Conservation (phyloP, 495 filamentous ascomycete species). For the Cryomyces antarcticus region DNA sequence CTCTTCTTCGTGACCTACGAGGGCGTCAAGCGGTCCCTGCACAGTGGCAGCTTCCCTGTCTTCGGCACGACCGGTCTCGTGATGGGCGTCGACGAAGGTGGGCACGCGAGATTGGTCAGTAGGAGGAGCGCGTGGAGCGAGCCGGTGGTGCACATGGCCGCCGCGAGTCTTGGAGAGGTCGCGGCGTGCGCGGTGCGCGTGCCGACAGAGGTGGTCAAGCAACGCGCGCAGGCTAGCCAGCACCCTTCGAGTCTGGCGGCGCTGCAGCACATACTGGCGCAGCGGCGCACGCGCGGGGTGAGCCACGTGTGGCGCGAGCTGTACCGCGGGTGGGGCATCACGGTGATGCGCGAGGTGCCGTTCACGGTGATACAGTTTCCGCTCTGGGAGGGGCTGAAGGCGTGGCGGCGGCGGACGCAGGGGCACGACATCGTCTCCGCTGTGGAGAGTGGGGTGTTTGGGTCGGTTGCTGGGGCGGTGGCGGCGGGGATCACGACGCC, state of each 20-base stretch:
- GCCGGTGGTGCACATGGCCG: constrained; percentile 51
- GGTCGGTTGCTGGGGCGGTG: constrained; percentile 62
- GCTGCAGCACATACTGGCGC: constrained; percentile 46
- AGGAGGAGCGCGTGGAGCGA: constrained; percentile 7
- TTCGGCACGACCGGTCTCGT: background rate
- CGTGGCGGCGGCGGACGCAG: constrained; percentile 12
- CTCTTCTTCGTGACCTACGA: constrained; percentile 98
- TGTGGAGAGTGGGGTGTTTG: constrained; percentile 68
- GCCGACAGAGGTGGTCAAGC: constrained; percentile 92
- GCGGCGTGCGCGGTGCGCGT: constrained; percentile 85
- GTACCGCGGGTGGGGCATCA: constrained; percentile 79
- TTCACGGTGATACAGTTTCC: constrained; percentile 96
- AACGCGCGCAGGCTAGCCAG: constrained; percentile 76
- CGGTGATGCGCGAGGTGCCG: constrained; percentile 85
- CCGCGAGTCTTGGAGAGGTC: constrained; percentile 76
- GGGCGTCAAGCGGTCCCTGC: constrained; percentile 33
- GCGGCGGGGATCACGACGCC: constrained; percentile 84
- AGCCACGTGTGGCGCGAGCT: constrained; percentile 54
- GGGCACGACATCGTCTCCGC: constrained; percentile 33
- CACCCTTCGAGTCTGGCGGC: constrained; percentile 38
- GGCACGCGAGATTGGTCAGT: constrained; percentile 8
- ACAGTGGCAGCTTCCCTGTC: background rate
- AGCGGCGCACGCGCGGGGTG: constrained; percentile 21
- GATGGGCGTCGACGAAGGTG: too few species aligned
- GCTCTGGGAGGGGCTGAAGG: constrained; percentile 86